Evolutionary conservation across 2,329 filamentous ascomycete genomes (phyloP), one percentile per base, ranked within the genome.

Genomic region (Curvularia hawaiiensis): DNA sequence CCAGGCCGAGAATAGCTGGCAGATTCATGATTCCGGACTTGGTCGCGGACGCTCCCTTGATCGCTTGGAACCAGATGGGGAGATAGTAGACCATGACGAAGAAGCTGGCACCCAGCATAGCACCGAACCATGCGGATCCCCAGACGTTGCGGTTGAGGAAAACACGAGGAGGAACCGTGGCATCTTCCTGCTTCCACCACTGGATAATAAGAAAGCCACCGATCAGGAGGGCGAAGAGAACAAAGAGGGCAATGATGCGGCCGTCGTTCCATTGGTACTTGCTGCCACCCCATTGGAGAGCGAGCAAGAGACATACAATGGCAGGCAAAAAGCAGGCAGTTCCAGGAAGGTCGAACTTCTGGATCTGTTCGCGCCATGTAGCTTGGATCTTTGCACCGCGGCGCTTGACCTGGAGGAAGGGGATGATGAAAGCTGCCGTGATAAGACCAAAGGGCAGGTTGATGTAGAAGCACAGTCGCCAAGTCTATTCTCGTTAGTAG

Each of bases 371-470:
- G 54, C 67, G 76, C 65, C 68, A 77, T 26, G 74, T 74, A 12
- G 61, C 60, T n/a, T 69, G 62, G 9, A 65, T 59, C 50, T 77
- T 75, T 41, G 66, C 64, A 26, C 71, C 76, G 26, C 68, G 71
- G 43, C 74, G 70, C 26, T 69, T 63, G 33, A 75, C 63, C 3
- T 64, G 66, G 59, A 79, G 72, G 64, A 79, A 78, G 49, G 77
- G 68, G 45, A 78, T 66, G 57, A 79, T 77, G 60, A 79, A 75
- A 7, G 70, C 67, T 3, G 73, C 75, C 0, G 80, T 80, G 16
- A 81, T 60, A 2, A 74, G 78, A 14, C 80, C 81, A 33, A 85
- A 77, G 0, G 83, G 83, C 1, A 85, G 71, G 60, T 85, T 85
- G 45, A 73, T 73, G 56, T 71, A 71, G 56, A 72, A 75, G 60